Base-by-base conservation (phyloP, 1,284 basidiomycete genomes). In the Moniliophthora roreri region DNA sequence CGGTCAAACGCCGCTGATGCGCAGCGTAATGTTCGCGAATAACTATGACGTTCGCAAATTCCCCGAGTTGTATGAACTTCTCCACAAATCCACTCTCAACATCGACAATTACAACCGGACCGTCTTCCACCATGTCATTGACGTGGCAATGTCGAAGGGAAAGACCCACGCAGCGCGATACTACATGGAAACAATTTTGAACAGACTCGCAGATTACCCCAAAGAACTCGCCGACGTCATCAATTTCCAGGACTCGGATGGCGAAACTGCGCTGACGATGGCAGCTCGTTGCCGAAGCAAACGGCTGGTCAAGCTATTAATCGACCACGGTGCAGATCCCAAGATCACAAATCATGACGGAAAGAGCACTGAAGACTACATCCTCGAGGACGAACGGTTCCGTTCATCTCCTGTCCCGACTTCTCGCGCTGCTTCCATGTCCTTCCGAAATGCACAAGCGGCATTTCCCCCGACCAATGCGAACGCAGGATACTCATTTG, bases 41-140 rank as follows among this genome's bases (percentile, higher is more conserved):
- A 99, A 99, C 71, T 99, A 99, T 68, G 97, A 99, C 71, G 89
- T 99, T 51, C 92, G 97, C 64, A 99, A 99, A 71, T 99, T 99
- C 65, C 94, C 95, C 2, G 96, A 99, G 68, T 78, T 99, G 18
- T 99, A 98, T 71, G 96, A 99, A 69, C 84, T 98, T 6, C 75
- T 99, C 21, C 96, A 99, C 66, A 89, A 95, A 15, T 97, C 95
- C 20, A 98, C 96, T 0, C 88, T 99, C 62, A 99, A 99, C 70
- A 99, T 99, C 70, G 97, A 99, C 77, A 91, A 96, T 67, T 91
- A 89, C 68, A 98, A 99, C 68, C 91, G 97, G 15, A 99, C 97
- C 21, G 93, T 99, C 9, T 99, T 99, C 69, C 97, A 99, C 69
- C 96, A 99, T 68, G 93, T 98, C 57, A 91, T 98, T 50, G 97